Evolutionary conservation across 2,329 filamentous ascomycete species (phyloP).

Genomic region (Aureobasidium sp.): DNA sequence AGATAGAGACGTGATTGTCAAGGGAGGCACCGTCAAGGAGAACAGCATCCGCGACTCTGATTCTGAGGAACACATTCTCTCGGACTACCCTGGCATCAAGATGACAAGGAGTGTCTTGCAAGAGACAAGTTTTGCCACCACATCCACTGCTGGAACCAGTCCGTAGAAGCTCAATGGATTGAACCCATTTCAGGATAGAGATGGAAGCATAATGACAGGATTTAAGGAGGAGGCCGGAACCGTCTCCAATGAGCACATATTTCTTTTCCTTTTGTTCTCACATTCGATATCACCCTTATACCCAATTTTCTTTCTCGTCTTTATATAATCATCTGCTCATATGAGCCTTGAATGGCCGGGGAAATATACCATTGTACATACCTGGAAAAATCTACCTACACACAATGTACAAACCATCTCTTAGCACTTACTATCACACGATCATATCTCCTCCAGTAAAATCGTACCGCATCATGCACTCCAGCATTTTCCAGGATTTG

Average conservation of each 20-base stretch:
- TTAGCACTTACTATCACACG: not conserved
- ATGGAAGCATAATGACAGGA: not conserved
- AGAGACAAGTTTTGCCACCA: constrained; percentile 10
- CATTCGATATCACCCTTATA: not conserved
- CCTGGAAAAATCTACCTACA: not conserved
- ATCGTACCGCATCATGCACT: not conserved
- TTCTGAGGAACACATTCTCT: constrained; percentile 14
- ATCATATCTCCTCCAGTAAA: not conserved
- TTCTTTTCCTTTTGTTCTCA: not conserved
- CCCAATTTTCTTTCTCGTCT: not conserved
- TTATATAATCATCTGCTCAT: not conserved
- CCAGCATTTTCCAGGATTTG: not conserved
- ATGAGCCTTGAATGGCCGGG: not conserved
- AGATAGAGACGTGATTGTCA: not conserved
- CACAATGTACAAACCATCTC: not conserved
- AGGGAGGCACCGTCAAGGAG: constrained; percentile 10
- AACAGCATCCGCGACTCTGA: constrained; percentile 6
- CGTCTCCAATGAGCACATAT: not conserved
- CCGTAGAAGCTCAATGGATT: not conserved
- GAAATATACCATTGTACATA: not conserved
- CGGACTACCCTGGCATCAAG: constrained; percentile 9
- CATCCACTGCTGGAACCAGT: not conserved
- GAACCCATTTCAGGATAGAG: not conserved
- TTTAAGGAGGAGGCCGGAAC: not conserved
- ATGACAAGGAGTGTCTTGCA: constrained; percentile 14